phyloP scores from a whole-genome alignment of 2,329 filamentous ascomycete genomes.

The Exophiala mesophila region DNA sequence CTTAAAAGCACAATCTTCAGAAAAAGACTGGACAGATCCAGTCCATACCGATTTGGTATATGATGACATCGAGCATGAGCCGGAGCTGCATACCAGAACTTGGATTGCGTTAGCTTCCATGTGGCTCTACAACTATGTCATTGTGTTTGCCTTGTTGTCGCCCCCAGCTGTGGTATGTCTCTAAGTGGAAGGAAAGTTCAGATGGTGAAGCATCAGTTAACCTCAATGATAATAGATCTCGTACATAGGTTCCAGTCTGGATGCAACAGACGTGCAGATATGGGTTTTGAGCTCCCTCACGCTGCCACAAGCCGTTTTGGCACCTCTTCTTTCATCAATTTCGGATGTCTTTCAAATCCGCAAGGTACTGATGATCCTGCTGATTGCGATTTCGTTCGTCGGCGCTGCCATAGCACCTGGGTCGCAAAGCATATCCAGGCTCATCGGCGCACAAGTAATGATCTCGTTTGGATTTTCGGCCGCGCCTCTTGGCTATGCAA shows the following conservation, averaged over 20 bases:
- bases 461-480: slow-evolving; percentile 7
- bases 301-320: slow-evolving; percentile 11
- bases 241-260: background rate
- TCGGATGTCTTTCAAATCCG: slow-evolving; percentile 14
- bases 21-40: too few relatives aligned
- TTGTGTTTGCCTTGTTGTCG: background rate
- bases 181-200: too few relatives aligned
- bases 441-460: slow-evolving; percentile 15
- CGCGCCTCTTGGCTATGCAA: slow-evolving; percentile 4
- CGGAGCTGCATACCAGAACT: slow-evolving; percentile 4
- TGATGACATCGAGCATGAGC: slow-evolving; percentile 6
- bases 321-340: slow-evolving; percentile 2
- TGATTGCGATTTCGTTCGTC: slow-evolving; percentile 5
- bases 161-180: slow-evolving; percentile 1
- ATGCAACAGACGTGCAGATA: background rate
- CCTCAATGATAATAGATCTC: background rate
- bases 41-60: slow-evolving; percentile 4
- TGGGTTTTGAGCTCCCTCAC: slow-evolving; percentile 11
- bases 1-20: too few relatives aligned
- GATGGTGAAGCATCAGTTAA: background rate
- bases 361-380: slow-evolving; percentile 7
- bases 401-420: slow-evolving; percentile 16
- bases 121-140: slow-evolving; percentile 3
- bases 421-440: slow-evolving; percentile 6
- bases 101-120: slow-evolving; percentile 3